phyloP scores from a whole-genome alignment of 495 filamentous ascomycete genomes.

The Melanomma pulvis-pyrius region DNA sequence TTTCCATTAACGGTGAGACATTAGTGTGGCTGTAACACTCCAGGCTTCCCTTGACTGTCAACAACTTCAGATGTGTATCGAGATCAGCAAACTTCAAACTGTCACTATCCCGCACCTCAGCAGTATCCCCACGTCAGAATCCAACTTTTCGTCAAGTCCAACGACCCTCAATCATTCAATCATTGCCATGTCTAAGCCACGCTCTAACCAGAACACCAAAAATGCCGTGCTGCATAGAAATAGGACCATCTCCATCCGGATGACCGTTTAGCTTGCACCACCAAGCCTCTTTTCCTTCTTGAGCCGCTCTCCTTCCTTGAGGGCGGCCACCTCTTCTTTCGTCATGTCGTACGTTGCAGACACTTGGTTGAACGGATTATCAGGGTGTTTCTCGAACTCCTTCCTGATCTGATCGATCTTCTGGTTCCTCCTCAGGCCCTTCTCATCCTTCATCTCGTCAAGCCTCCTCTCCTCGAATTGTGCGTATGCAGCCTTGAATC shows the following conservation, averaged over 20 bases:
- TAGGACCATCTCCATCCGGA: background rate
- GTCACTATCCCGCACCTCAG: background rate
- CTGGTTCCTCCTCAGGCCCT: conserved; percentile 77
- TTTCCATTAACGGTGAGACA: background rate
- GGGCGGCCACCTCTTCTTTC: conserved; percentile 72
- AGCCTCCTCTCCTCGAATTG: conserved; percentile 82
- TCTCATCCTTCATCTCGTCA: conserved; percentile 81
- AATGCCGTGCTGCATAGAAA: background rate
- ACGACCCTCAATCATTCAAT: background rate
- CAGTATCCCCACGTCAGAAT: background rate
- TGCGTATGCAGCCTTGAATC: conserved; percentile 87
- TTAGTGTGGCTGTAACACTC: background rate
- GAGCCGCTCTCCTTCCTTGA: conserved; percentile 67
- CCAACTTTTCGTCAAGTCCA: background rate
- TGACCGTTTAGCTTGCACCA: background rate
- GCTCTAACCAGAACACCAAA: background rate
- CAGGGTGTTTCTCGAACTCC: conserved; percentile 88
- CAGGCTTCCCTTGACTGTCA: background rate
- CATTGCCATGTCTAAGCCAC: background rate
- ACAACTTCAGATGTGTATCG: background rate
- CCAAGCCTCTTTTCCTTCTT: conserved; percentile 74
- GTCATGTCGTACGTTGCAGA: conserved; percentile 71
- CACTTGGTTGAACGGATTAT: conserved; percentile 92
- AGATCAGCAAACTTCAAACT: background rate
- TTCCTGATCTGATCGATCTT: conserved; percentile 75